Evolutionary conservation across 495 filamentous ascomycete genomes (phyloP).

Genomic region (Friedmanniomyces endolithicus): DNA sequence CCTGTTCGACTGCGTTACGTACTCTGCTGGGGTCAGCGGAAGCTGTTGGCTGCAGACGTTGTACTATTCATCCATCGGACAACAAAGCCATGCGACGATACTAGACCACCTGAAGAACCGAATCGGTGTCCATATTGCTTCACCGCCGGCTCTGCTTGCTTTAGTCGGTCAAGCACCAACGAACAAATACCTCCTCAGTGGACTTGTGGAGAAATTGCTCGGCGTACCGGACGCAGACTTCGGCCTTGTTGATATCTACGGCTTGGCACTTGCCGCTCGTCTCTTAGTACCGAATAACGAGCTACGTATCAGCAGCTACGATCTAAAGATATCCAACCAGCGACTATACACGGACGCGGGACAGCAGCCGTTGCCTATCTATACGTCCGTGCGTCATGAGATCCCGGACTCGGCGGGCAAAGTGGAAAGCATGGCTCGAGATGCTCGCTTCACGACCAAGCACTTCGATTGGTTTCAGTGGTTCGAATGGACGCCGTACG

Average conservation of each 20-base stretch:
- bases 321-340: constrained; percentile 85
- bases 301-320: constrained; percentile 54
- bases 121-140: constrained; percentile 78
- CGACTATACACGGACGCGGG: constrained; percentile 57
- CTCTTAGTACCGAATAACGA: constrained; percentile 78
- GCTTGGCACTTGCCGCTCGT: constrained; percentile 68
- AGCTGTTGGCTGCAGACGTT: constrained; percentile 91
- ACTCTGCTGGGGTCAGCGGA: constrained; percentile 87
- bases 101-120: constrained; percentile 77
- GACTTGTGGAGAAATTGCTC: constrained; percentile 78
- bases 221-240: constrained; percentile 70
- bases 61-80: constrained; percentile 73
- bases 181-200: constrained; percentile 81
- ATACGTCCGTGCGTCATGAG: constrained; percentile 88
- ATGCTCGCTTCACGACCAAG: constrained; percentile 56
- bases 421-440: constrained; percentile 53
- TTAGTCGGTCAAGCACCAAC: constrained; percentile 71
- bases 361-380: constrained; percentile 78
- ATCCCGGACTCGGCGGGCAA: constrained; percentile 51
- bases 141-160: constrained; percentile 67
- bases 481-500: constrained; percentile 92
- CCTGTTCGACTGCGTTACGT: constrained; percentile 84
- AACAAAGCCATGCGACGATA: constrained; percentile 47
- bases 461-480: constrained; percentile 72
- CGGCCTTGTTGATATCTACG: constrained; percentile 86